Conservation (phyloP, 352 stramenopile genomes). For the Pilasporangium apinafurcum region DNA sequence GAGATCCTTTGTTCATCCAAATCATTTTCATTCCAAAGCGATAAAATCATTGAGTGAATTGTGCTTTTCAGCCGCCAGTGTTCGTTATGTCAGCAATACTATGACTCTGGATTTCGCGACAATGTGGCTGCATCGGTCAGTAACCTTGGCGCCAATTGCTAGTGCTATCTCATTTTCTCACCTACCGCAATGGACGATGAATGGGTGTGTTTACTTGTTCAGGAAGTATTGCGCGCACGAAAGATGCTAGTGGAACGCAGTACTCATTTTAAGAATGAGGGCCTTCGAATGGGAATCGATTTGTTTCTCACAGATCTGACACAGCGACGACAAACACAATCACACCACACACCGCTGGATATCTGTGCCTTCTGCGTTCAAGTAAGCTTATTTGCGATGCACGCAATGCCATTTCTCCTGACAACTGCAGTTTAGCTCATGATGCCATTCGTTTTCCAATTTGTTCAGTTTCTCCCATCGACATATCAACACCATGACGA, state of each 20-base stretch:
- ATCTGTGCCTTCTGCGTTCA: conserved; percentile 43
- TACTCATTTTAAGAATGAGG: conserved; percentile 5
- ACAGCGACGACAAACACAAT: conserved; percentile 10
- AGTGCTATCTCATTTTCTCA: not conserved
- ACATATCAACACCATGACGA: conserved; percentile 37
- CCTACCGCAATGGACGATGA: too few relatives aligned
- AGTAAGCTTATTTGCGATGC: conserved; percentile 3
- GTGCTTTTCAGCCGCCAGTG: conserved; percentile 19
- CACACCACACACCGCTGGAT: conserved; percentile 25
- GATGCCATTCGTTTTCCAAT: not conserved
- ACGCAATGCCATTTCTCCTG: not conserved
- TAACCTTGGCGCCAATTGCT: not conserved
- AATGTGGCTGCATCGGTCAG: conserved; percentile 40
- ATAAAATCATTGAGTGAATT: not conserved
- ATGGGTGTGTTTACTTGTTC: not conserved
- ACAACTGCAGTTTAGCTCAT: too few relatives aligned
- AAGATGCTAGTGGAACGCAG: conserved; percentile 47
- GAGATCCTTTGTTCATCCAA: too few relatives aligned
- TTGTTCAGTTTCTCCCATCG: conserved; percentile 34
- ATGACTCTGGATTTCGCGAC: conserved; percentile 36
- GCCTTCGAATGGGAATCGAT: conserved; percentile 29
- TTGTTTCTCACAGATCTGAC: conserved; percentile 41
- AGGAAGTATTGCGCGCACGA: conserved; percentile 49
- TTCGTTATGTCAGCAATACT: conserved; percentile 39
- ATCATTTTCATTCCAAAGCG: too few relatives aligned